Base-by-base conservation (phyloP, 805 yeast genomes). In the Torulaspora microellipsoides region DNA sequence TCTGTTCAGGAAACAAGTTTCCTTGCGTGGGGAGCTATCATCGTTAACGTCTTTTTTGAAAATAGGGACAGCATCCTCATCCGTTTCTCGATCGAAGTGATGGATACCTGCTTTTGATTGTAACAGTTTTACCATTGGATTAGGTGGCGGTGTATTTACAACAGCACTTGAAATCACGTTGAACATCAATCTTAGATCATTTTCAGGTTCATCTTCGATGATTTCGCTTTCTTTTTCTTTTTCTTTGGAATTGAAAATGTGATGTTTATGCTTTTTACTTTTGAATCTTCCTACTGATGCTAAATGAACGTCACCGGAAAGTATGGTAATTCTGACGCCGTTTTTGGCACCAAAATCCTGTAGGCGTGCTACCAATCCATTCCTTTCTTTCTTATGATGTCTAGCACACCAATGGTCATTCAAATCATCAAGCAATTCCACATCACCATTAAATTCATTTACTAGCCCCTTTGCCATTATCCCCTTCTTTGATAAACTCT, bases 361-460 rank as follows among this genome's bases (percentile, higher is more conserved):
- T 36, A 91, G 68, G 48, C 70, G 69, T 31, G 70, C 72, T 49
- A 90, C 67, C 31, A 91, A 70, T 52, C 62, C 59, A 64, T 91
- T 91, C 48, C 99, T 76, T 66, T 91, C 99, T 38, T 66, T 65
- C 62, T 91, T 93, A 67, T 91, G 99, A 61, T 82, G 77, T 46
- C 74, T 74, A 3, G 96, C 83, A 63, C 97, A 89, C 99, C 99
- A 91, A 67, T 91, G 98, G 62, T 91, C 99, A 59, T 89, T 83
- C 64, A 93, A 72, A 62, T 91, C 98, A 60, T 93, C 98, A 52
- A 93, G 73, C 12, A 91, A 78, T 66, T 91, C 98, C 5, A 91
- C 81, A 32, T 84, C 79, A 1, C 97, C 97, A 60, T 90, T 96
- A 58, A 90, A 91, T 54, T 86, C 93, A 59, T 93, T 91, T 20